Conservation (phyloP, 345 rosid species). For the Firmiana major region DNA sequence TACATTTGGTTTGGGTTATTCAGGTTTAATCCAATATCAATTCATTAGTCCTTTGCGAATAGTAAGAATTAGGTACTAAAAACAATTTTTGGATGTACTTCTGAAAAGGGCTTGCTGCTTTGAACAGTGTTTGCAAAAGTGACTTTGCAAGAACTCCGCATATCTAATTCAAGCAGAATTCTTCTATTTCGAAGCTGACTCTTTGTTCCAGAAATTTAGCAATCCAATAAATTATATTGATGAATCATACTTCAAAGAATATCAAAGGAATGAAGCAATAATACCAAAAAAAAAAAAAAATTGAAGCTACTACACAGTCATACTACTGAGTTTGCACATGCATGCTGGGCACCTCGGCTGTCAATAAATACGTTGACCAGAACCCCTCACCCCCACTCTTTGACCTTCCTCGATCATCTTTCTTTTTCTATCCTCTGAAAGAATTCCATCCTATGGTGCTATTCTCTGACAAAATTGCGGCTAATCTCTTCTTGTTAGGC, state of each 20-base stretch:
- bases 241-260: not conserved
- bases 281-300: not conserved
- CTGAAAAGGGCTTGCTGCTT: not conserved
- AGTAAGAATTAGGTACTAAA: too few species aligned
- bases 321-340: conserved; percentile 48
- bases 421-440: conserved; percentile 38
- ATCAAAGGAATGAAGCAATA: conserved; percentile 20
- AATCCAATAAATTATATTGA: too few species aligned
- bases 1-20: conserved; percentile 9
- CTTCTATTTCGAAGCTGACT: too few species aligned
- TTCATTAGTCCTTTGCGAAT: not conserved
- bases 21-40: conserved; percentile 10
- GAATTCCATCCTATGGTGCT: conserved; percentile 51
- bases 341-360: conserved; percentile 84
- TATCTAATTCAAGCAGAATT: not conserved
- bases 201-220: too few species aligned
- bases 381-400: conserved; percentile 48
- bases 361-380: conserved; percentile 77
- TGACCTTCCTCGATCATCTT: conserved; percentile 79
- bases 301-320: not conserved
- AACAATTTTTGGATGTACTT: not conserved
- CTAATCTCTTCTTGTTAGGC: conserved; percentile 91
- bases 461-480: conserved; percentile 62
- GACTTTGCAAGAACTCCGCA: not conserved
- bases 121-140: conserved; percentile 9